Evolutionary conservation across 768 basidiomycete genomes (phyloP).

Genomic region (Udeniomyces megalosporus): DNA sequence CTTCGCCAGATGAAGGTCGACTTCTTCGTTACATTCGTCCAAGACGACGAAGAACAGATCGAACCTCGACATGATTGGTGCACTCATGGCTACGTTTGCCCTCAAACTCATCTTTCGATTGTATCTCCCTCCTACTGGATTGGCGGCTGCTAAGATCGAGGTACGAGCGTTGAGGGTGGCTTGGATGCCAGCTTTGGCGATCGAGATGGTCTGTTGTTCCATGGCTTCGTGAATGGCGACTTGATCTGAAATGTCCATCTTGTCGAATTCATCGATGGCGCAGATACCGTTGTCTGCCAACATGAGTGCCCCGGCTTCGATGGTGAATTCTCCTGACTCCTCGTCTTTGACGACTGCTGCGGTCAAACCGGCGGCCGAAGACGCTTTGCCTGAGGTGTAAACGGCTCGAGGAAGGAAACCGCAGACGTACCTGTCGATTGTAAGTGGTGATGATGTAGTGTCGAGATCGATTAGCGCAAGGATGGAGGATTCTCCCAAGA

Average conservation of each 20-base stretch:
- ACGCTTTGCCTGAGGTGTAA: conserved; percentile 98
- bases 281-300: conserved; percentile 98
- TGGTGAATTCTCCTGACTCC: conserved; percentile 97
- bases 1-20: conserved; percentile 80
- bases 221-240: conserved; percentile 99
- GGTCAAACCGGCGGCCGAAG: conserved; percentile 94
- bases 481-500: too few species aligned
- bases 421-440: conserved; percentile 63
- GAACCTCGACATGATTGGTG: conserved; percentile 98
- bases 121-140: conserved; percentile 91
- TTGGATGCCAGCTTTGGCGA: conserved; percentile 97
- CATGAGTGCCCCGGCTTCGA: conserved; percentile 98
- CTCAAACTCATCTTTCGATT: conserved; percentile 83
- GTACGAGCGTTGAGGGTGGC: conserved; percentile 96
- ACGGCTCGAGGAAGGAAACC: conserved; percentile 95
- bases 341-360: conserved; percentile 97
- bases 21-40: conserved; percentile 87
- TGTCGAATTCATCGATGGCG: conserved; percentile 99
- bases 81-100: conserved; percentile 90
- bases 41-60: conserved; percentile 96
- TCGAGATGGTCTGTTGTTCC: conserved; percentile 99
- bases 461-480: too few species aligned
- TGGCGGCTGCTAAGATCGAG: conserved; percentile 92
- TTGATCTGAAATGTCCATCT: conserved; percentile 97
- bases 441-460: not conserved